Conservation (phyloP, 345 rosid species). For the Citrus glauca region DNA sequence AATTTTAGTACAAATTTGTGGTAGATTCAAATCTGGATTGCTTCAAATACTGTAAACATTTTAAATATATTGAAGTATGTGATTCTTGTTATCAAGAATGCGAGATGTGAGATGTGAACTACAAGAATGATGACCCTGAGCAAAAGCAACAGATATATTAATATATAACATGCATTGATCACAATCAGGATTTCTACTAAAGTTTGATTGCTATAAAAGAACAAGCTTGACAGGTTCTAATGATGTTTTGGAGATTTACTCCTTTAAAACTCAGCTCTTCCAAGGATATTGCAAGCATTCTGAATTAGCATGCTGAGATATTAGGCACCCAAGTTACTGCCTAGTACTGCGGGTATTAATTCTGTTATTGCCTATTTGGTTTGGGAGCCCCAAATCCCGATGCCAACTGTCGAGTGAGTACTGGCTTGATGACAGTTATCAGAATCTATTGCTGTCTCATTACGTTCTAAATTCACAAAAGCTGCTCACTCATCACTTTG, state of each 20-base stretch:
- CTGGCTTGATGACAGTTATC: not conserved
- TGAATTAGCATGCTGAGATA: not conserved
- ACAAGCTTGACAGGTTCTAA: not conserved
- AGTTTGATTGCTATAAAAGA: constrained; percentile 2
- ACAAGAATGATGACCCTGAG: not conserved
- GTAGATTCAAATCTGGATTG: not conserved
- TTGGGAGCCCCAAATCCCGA: too few relatives aligned
- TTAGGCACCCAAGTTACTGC: not conserved
- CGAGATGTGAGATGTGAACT: not conserved
- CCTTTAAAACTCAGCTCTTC: not conserved
- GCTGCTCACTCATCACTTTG: not conserved
- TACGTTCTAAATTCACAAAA: not conserved
- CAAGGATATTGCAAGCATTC: not conserved
- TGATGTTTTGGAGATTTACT: not conserved
- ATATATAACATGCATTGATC: not conserved
- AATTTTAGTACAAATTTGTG: not conserved
- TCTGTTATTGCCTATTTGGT: not conserved
- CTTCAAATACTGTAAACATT: not conserved
- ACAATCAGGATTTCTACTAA: not conserved
- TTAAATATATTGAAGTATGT: not conserved
- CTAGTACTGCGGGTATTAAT: not conserved
- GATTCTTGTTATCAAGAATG: not conserved
- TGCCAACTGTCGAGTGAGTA: not conserved
- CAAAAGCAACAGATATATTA: not conserved
- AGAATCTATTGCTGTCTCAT: not conserved